Evolutionary conservation across 2,329 filamentous ascomycete genomes (phyloP).

Genomic region (Colletotrichum karsti): DNA sequence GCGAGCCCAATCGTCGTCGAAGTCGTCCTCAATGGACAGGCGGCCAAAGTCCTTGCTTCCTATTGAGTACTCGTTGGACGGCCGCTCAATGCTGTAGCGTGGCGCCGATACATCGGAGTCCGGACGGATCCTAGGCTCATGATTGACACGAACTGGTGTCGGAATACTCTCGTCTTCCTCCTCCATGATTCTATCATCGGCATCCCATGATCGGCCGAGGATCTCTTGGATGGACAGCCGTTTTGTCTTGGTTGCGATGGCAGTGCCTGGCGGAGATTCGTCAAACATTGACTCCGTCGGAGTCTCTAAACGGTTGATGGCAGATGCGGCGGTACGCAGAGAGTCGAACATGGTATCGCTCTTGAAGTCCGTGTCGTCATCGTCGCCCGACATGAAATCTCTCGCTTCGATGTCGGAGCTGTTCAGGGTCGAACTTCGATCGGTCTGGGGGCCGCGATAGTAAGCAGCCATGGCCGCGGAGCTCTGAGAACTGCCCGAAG

Average conservation of each 20-base stretch:
- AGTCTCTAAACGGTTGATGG: slow-evolving; percentile 73
- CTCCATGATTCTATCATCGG: slow-evolving; percentile 66
- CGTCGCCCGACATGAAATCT: slow-evolving; percentile 73
- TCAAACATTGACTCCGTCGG: slow-evolving; percentile 84
- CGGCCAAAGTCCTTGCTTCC: slow-evolving; percentile 54
- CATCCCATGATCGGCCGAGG: slow-evolving; percentile 62
- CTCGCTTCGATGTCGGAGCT: slow-evolving; percentile 75
- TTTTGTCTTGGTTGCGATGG: slow-evolving; percentile 61
- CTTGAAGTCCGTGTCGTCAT: slow-evolving; percentile 81
- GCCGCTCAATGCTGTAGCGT: slow-evolving; percentile 37
- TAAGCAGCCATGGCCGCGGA: slow-evolving; percentile 53
- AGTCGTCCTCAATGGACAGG: slow-evolving; percentile 68
- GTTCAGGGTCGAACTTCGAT: slow-evolving; percentile 71
- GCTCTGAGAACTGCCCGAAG: slow-evolving; percentile 51
- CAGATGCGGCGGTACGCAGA: slow-evolving; percentile 74
- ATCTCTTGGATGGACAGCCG: slow-evolving; percentile 68
- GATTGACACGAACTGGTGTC: slow-evolving; percentile 57
- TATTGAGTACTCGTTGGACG: slow-evolving; percentile 42
- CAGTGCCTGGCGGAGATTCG: slow-evolving; percentile 73
- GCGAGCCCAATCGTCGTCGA: slow-evolving; percentile 70
- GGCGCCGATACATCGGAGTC: slow-evolving; percentile 34
- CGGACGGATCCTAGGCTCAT: slow-evolving; percentile 35
- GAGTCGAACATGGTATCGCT: slow-evolving; percentile 84
- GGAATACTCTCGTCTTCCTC: slow-evolving; percentile 68
- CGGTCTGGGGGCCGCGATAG: slow-evolving; percentile 45